Evolutionary conservation across 2,329 filamentous ascomycete genomes (phyloP).

Genomic region (Penicillium sp.): DNA sequence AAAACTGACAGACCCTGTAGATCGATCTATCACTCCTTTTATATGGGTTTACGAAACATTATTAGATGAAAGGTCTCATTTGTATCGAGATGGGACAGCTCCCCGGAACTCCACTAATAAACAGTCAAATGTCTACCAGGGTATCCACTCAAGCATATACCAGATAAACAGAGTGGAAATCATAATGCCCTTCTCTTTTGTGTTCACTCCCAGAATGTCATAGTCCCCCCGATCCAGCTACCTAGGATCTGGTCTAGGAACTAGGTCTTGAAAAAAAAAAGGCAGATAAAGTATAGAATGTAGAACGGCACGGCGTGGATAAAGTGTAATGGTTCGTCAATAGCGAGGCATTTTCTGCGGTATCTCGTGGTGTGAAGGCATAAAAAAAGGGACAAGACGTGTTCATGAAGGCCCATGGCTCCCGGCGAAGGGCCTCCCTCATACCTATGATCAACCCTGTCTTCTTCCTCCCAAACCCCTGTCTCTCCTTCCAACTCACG

Average conservation of each 20-base stretch:
- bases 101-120: slow-evolving; percentile 21
- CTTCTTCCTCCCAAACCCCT: slow-evolving; percentile 5
- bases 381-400: slow-evolving; percentile 26
- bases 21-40: neutral
- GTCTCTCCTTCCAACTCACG: neutral
- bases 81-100: neutral
- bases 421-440: slow-evolving; percentile 18
- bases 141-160: neutral
- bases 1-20: neutral
- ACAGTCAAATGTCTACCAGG: slow-evolving; percentile 10
- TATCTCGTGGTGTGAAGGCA: slow-evolving; percentile 35
- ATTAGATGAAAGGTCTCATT: neutral
- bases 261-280: neutral
- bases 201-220: neutral
- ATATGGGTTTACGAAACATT: neutral
- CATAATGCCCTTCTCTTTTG: neutral
- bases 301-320: neutral
- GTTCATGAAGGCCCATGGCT: slow-evolving; percentile 21
- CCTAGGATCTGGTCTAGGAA: neutral
- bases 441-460: slow-evolving; percentile 5
- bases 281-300: neutral
- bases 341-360: slow-evolving; percentile 36
- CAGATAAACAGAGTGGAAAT: neutral
- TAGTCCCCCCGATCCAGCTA: neutral
- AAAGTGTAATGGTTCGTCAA: slow-evolving; percentile 31